Base-by-base conservation (phyloP, 106 monocot species). In the Chionographis japonica region DNA sequence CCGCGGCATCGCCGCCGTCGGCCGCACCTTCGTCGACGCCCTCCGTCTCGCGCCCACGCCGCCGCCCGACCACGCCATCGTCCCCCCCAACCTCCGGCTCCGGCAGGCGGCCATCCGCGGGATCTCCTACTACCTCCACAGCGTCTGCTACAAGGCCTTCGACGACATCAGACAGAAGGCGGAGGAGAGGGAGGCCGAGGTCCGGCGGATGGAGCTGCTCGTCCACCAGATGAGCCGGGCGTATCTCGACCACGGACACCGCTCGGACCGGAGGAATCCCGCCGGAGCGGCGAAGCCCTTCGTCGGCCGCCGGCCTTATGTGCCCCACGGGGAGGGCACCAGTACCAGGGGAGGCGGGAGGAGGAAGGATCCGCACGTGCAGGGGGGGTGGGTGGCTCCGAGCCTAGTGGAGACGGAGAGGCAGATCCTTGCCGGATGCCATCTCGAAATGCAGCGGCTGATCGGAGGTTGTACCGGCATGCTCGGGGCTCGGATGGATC, bases 81-180 rank as follows among this genome's bases (percentile, higher is more conserved):
- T 40, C 38, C 66, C 38, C 15, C 27, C 37, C 12, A 19, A 12
- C 8, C 18, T 9, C 10, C 50, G 56, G 1, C 67, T 67, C 13
- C 56, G 68, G 0, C 53, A 68, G 38, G 42, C 37, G 4, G 75
- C 75, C 2, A 14, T 75, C 0, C 50, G 49, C 0, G 83, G 86
- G 4, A 74, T 81, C 46, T 41, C 55, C 49, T 64, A 78, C 60
- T 86, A 75, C 57, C 59, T 83, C n/a, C 19, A 61, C 6, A 73
- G 18, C 17, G 74, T 72, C 20, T 75, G 78, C 49, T 12, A 43
- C 3, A 57, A 63, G 36, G 78, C 73, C 4, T 61, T 81, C 12
- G 40, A 51, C 11, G 76, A 77, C 42, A 18, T 73, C 11, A 6
- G 2, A 2, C 37, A 11, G 36, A 59, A 50, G 8, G 80, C 60